Conservation (phyloP, 495 filamentous ascomycete genomes). For the Aspergillus ostianus region DNA sequence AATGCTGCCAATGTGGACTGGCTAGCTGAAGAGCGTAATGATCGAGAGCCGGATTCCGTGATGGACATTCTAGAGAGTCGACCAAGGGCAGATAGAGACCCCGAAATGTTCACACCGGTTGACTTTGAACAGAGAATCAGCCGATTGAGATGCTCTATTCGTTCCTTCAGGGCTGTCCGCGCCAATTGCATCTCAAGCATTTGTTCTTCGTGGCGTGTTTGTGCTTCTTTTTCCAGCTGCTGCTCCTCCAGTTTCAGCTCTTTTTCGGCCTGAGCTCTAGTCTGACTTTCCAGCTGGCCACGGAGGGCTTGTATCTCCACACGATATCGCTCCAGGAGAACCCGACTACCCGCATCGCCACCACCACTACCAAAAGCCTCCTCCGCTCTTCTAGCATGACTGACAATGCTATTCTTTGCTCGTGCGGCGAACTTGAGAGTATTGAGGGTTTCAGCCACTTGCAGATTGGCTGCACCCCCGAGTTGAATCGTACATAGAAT, state of each 20-base stretch:
- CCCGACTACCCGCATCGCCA: slow-evolving; percentile 78
- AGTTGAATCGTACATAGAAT: slow-evolving; percentile 95
- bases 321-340: slow-evolving; percentile 88
- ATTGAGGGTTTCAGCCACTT: slow-evolving; percentile 87
- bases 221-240: slow-evolving; percentile 75
- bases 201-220: slow-evolving; percentile 89
- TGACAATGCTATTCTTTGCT: slow-evolving; percentile 96
- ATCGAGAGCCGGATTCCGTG: slow-evolving; percentile 48
- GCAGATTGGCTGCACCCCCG: slow-evolving; percentile 60
- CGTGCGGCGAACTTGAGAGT: slow-evolving; percentile 95
- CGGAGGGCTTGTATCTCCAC: slow-evolving; percentile 88
- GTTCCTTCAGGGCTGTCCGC: slow-evolving; percentile 90
- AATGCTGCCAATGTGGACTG: slow-evolving; percentile 61
- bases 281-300: slow-evolving; percentile 76
- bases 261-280: slow-evolving; percentile 66
- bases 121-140: slow-evolving; percentile 95
- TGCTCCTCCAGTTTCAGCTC: slow-evolving; percentile 65
- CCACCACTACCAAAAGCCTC: slow-evolving; percentile 71
- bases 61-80: slow-evolving; percentile 63
- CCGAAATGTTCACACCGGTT: slow-evolving; percentile 79
- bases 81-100: slow-evolving; percentile 69
- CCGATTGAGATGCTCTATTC: slow-evolving; percentile 95
- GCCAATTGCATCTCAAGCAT: slow-evolving; percentile 98
- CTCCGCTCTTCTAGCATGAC: slow-evolving; percentile 93
- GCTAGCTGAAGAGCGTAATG: slow-evolving; percentile 69